Conservation (phyloP, 2,329 filamentous ascomycete genomes). For the Nannizzia gypsea region DNA sequence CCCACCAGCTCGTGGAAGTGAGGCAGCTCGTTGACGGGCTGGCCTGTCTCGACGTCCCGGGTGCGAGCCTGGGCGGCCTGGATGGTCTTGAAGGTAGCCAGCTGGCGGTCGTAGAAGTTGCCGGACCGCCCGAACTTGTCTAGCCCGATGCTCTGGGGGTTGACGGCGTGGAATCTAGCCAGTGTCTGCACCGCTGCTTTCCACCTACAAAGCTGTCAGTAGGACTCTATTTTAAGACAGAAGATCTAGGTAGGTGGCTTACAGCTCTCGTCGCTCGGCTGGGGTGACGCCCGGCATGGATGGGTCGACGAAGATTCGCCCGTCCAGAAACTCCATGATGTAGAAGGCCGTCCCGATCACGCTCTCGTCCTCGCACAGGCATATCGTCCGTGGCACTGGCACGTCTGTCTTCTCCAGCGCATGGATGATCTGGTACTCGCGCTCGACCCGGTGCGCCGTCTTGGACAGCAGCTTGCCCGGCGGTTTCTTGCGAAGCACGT, state of each 20-base stretch:
- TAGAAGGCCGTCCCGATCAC: conserved; percentile 90
- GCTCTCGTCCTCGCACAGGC: conserved; percentile 68
- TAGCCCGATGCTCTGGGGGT: conserved; percentile 55
- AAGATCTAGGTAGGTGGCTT: conserved; percentile 14
- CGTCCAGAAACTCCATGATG: conserved; percentile 91
- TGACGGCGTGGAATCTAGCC: conserved; percentile 70
- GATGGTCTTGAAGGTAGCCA: conserved; percentile 70
- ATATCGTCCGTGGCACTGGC: conserved; percentile 71
- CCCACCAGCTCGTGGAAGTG: conserved; percentile 66
- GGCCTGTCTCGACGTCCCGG: conserved; percentile 63
- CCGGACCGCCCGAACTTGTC: conserved; percentile 57
- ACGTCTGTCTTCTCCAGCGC: conserved; percentile 70
- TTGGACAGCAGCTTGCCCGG: conserved; percentile 87
- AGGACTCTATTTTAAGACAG: neutral
- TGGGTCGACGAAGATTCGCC: conserved; percentile 85
- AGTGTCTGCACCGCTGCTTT: conserved; percentile 70
- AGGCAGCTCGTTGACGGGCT: conserved; percentile 68
- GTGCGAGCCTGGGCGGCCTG: conserved; percentile 64
- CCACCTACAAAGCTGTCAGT: conserved; percentile 60
- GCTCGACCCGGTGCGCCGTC: conserved; percentile 91
- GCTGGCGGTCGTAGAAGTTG: conserved; percentile 78
- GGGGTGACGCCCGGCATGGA: conserved; percentile 60
- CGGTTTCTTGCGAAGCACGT: conserved; percentile 93
- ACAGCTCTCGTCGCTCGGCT: conserved; percentile 61
- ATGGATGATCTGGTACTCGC: conserved; percentile 83